Evolutionary conservation across 495 filamentous ascomycete species (phyloP), one percentile per base, ranked within the genome.

Genomic region (Aspergillus biplanus): DNA sequence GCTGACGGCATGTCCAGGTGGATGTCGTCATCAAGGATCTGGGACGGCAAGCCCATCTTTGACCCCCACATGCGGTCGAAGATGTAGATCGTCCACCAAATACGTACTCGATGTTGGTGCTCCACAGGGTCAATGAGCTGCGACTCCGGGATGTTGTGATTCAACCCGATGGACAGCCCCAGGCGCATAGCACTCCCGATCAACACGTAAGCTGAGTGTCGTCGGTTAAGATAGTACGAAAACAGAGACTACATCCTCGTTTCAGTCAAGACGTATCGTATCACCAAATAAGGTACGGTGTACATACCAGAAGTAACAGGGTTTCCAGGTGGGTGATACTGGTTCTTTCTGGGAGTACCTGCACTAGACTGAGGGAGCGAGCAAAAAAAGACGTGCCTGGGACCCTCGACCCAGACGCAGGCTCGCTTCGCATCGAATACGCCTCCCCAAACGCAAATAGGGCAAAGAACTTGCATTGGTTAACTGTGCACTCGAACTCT

Each of bases 31-130:
- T 82, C 79, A 35, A 74, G 73, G 33, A 82, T 78, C 62, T 80
- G 75, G 65, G 77, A 72, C 4, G 78, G 78, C 1, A 80, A 69
- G 6, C 79, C 79, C 73, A 80, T 78, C 47, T 78, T 80, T 9
- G 78, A 79, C 16, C 74, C 75, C 78, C 77, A 80, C 75, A 80
- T 79, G 34, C 78, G 74, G 56, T 82, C 78, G 58, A 82, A 80
- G 35, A 78, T 78, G 63, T 82, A 82, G 49, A 80, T 77, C 21
- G 78, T 79, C 78, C 78, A 80, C 78, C 78, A 80, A 32, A 80
- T 75, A 42, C 76, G 67, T 33, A 80, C 70, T 8, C 79, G 78
- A 50, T 82, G 79, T 56, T 82, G 75, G 15, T 78, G 72, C 55
- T 78, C 76, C 0, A 77, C 73, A 0, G 77, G 73, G 52, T 80